These are phyloP conservation scores for Septoria petroselini DNA, from an alignment of 2,329 filamentous ascomycete genomes.

Conservation along the genomic window DNA sequence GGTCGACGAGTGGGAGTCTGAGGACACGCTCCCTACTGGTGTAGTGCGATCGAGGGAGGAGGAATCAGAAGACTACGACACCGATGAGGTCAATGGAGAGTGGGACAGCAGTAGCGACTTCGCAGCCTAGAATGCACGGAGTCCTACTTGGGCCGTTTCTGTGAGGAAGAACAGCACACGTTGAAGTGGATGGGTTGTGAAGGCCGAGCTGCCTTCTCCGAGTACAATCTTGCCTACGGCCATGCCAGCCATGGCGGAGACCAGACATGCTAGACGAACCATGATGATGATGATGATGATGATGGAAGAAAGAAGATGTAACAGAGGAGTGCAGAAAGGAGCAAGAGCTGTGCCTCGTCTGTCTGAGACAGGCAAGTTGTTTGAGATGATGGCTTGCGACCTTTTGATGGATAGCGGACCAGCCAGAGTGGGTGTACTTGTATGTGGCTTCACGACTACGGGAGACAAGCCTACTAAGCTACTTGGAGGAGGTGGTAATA, in stretches of 20 bases:
- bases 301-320: background rate
- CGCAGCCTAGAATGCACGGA: background rate
- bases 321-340: background rate
- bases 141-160: too few relatives aligned
- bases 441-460: too few relatives aligned
- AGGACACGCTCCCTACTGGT: conserved; percentile 5
- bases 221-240: too few relatives aligned
- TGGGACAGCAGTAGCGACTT: conserved; percentile 12
- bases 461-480: too few relatives aligned
- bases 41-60: conserved; percentile 7
- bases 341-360: background rate
- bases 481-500: too few relatives aligned
- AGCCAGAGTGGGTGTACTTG: background rate
- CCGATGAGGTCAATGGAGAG: conserved; percentile 14
- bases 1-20: conserved; percentile 5
- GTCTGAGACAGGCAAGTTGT: too few relatives aligned
- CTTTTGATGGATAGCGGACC: background rate
- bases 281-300: background rate
- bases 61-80: conserved; percentile 16
- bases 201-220: background rate
- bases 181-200: background rate
- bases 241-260: too few relatives aligned
- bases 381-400: background rate
- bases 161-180: too few relatives aligned
- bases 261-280: too few relatives aligned